Conservation (phyloP, 169 alveolate species). For the Miamiensis avidus region DNA sequence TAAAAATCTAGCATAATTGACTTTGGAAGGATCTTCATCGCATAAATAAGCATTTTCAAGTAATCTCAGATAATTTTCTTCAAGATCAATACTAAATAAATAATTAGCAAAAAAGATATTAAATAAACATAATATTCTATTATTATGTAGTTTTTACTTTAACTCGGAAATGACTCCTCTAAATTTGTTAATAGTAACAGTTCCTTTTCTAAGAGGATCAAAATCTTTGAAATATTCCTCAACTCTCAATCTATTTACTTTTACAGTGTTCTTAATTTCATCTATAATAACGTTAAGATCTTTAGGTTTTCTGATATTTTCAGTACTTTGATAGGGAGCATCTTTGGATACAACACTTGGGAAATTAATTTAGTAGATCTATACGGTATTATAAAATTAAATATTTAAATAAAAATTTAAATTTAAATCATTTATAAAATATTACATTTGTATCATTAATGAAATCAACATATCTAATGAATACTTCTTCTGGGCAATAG, state of each 20-base stretch:
- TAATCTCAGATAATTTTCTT: constrained; percentile 59
- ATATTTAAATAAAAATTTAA: too few species aligned
- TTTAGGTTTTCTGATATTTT: constrained; percentile 34
- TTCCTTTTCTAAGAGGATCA: constrained; percentile 80
- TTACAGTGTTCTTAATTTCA: constrained; percentile 64
- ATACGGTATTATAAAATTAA: too few species aligned
- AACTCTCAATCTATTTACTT: constrained; percentile 75
- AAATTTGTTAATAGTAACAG: constrained; percentile 67
- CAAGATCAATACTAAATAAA: constrained; percentile 50
- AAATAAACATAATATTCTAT: neutral
- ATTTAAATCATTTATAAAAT: too few species aligned
- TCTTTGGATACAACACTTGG: neutral
- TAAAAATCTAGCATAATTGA: constrained; percentile 61
- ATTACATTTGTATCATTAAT: constrained; percentile 58
- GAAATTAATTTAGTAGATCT: neutral
- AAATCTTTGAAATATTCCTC: constrained; percentile 76
- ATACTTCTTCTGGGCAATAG: constrained; percentile 56
- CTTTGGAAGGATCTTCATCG: constrained; percentile 62
- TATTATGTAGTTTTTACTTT: constrained; percentile 27
- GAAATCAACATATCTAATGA: constrained; percentile 70
- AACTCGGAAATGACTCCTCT: constrained; percentile 64
- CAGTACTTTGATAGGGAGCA: neutral
- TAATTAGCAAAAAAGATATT: neutral
- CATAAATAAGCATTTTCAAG: constrained; percentile 54
- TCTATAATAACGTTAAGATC: constrained; percentile 52